Evolutionary conservation across 768 basidiomycete species (phyloP).

Genomic region (Fomitopsis serialis): DNA sequence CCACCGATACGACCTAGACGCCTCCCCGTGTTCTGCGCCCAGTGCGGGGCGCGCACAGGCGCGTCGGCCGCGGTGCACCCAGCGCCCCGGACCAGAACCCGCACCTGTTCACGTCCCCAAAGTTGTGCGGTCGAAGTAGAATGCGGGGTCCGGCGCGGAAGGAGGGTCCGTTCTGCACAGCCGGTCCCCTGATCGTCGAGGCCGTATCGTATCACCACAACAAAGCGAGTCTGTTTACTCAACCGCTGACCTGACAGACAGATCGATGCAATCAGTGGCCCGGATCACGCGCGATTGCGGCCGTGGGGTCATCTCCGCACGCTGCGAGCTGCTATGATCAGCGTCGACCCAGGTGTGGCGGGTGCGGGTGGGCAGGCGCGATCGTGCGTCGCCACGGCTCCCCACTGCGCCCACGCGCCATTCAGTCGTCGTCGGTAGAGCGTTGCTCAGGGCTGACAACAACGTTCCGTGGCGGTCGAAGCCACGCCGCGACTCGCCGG

Average conservation of each 20-base stretch:
- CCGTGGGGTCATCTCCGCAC: background rate
- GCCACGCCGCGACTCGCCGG: too few relatives aligned
- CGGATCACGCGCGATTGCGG: background rate
- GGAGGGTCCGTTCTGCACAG: background rate
- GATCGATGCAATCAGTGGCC: background rate
- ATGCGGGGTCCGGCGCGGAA: background rate
- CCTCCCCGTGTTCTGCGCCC: background rate
- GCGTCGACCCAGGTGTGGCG: background rate
- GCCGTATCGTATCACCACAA: background rate
- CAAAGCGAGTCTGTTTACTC: background rate
- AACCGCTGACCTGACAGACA: background rate
- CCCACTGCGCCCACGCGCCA: too few relatives aligned
- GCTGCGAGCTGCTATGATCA: background rate
- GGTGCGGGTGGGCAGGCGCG: too few relatives aligned
- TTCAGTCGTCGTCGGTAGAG: too few relatives aligned
- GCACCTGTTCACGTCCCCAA: background rate
- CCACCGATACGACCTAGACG: background rate
- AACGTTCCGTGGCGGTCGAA: too few relatives aligned
- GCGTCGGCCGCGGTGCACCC: background rate
- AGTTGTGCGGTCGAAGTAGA: background rate
- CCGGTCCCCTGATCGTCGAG: conserved; percentile 2
- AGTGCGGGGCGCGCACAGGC: background rate
- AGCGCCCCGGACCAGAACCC: background rate
- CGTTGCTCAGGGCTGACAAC: too few relatives aligned
- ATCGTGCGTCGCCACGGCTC: too few relatives aligned